phyloP scores from a whole-genome alignment of 495 filamentous ascomycete genomes.

The Neurospora sp. region DNA sequence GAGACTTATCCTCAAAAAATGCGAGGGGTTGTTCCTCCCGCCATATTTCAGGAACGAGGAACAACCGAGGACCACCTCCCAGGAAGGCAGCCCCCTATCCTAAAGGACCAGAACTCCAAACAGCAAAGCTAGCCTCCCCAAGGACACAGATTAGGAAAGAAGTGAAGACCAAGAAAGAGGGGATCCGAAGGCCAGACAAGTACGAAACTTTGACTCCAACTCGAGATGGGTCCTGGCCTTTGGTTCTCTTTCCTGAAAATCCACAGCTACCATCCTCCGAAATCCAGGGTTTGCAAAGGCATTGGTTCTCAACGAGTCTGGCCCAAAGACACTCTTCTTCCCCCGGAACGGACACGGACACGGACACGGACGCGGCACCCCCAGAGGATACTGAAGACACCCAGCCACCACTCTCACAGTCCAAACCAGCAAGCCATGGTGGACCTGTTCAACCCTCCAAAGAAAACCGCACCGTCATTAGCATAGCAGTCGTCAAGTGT shows the following conservation, averaged over 20 bases:
- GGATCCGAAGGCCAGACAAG: constrained; percentile 56
- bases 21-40: constrained; percentile 43
- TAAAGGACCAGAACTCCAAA: constrained; percentile 7
- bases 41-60: constrained; percentile 26
- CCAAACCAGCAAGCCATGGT: constrained; percentile 1
- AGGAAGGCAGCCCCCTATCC: constrained; percentile 28
- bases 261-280: constrained; percentile 8
- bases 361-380: neutral
- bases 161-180: constrained; percentile 9
- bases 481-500: constrained; percentile 25
- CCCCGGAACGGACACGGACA: neutral
- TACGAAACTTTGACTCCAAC: constrained; percentile 92
- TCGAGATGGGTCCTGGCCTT: constrained; percentile 73
- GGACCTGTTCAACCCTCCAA: constrained; percentile 1
- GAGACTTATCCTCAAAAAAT: constrained; percentile 56
- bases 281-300: constrained; percentile 1
- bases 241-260: constrained; percentile 2
- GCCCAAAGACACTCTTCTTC: neutral
- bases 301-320: constrained; percentile 10
- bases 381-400: constrained; percentile 5
- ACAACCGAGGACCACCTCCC: constrained; percentile 35
- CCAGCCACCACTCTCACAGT: neutral
- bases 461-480: constrained; percentile 25
- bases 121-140: constrained; percentile 15
- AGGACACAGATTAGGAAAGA: constrained; percentile 9